Base-by-base conservation (phyloP, 1,139 yeast species). In the Blastobotrys serpentis region DNA sequence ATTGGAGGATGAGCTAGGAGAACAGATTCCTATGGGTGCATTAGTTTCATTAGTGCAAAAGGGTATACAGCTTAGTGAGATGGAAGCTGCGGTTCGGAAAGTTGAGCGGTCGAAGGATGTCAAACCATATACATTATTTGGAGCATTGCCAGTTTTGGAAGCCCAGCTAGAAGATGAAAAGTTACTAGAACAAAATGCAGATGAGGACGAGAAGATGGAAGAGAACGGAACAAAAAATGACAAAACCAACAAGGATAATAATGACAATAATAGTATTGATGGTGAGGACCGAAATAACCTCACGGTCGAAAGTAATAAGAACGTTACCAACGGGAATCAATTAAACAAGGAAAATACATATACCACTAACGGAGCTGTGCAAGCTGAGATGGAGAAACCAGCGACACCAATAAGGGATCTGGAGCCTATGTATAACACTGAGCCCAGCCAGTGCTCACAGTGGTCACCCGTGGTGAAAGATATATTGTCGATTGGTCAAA, bases 21-120 rank as follows among this genome's bases (percentile, higher is more conserved):
- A 71, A 18, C 69, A 74, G 32, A 75, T 84, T 25, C 80, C 85
- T 1, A 69, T 85, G 2, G 98, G 98, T 1, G 79, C 87, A 51
- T 71, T 90, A 21, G 95, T 90, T 10, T 80, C 81, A 60, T 70
- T 90, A 46, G 83, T 90, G 0, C 97, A 90, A 60, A 86, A 83
- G 63, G 98, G 98, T 1, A 79, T 90, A 22, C 75, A 89, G 50
- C 86, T 83, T 62, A 72, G 76, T 23, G 81, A 77, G 57, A 75
- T 79, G 34, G 84, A 80, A 53, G 70, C 75, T 7, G 58, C 75
- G 32, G 75, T 77, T 6, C 63, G 68, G 76, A 73, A 2, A 58
- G 63, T 11, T 4, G 58, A 57, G 22, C 61, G 33, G 25, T 19
- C 40, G 3, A 36, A 36, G 4, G 40, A 36, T n/a, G 40, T 36